A percentile compares a stretch with the other conserved stretches of the same genome.
Evolutionary conservation across 2,329 filamentous ascomycete genomes (phyloP).

Genomic region (Claviceps fusiformis): DNA sequence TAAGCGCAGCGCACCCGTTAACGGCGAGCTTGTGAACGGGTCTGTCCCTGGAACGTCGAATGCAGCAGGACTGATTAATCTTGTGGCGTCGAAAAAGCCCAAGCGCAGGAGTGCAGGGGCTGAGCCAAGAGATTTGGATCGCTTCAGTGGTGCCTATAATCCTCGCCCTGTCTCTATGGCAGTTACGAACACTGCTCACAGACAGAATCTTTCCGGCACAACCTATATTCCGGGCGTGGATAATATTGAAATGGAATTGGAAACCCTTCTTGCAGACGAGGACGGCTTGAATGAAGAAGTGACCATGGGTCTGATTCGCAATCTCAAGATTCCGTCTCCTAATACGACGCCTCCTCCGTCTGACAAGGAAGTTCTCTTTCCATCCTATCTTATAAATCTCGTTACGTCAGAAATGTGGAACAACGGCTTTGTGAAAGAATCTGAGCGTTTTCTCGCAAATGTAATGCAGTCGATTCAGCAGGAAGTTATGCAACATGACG

Average conservation of each 20-base stretch:
- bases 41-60: constrained; percentile 32
- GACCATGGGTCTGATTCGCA: constrained; percentile 87
- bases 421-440: constrained; percentile 98
- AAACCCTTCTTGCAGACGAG: constrained; percentile 86
- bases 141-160: constrained; percentile 86
- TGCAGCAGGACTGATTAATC: constrained; percentile 76
- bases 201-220: constrained; percentile 59
- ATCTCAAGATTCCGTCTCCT: constrained; percentile 88
- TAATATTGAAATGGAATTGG: constrained; percentile 88
- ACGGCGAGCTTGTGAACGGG: constrained; percentile 41
- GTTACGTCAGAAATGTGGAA: constrained; percentile 99
- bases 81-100: constrained; percentile 93
- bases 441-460: constrained; percentile 94
- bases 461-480: constrained; percentile 99
- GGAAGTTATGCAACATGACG: constrained; percentile 97
- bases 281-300: constrained; percentile 95
- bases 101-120: constrained; percentile 86
- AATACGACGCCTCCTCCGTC: constrained; percentile 78
- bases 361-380: constrained; percentile 97
- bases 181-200: constrained; percentile 51
- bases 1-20: constrained; percentile 62
- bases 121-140: constrained; percentile 72
- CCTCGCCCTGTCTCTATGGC: constrained; percentile 95
- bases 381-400: constrained; percentile 95
- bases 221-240: constrained; percentile 72